A percentile compares a stretch with the other conserved stretches of the same genome.
These are phyloP conservation scores for Clarireedia monteithiana DNA, from an alignment of 2,329 filamentous ascomycete genomes.

Conservation along the genomic window DNA sequence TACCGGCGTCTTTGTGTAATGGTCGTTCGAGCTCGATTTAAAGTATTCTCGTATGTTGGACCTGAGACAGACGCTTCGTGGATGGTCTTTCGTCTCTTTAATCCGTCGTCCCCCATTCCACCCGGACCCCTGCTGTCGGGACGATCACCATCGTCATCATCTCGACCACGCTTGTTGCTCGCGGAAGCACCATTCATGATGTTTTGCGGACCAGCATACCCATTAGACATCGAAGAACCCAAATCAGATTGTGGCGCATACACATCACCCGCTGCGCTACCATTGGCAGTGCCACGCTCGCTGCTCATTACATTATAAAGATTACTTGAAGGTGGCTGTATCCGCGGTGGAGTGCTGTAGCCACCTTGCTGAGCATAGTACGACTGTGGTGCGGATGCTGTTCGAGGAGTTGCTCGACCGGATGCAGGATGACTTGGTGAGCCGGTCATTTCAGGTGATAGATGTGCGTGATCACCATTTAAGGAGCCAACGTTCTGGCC, in stretches of 20 bases:
- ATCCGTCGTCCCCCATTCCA: conserved; percentile 42
- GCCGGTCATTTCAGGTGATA: conserved; percentile 75
- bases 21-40: conserved; percentile 40
- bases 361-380: conserved; percentile 59
- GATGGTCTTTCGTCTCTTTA: conserved; percentile 76
- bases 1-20: conserved; percentile 34
- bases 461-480: conserved; percentile 64
- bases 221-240: conserved; percentile 46
- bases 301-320: conserved; percentile 87
- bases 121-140: conserved; percentile 47
- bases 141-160: conserved; percentile 44
- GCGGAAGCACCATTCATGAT: conserved; percentile 54
- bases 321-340: conserved; percentile 63
- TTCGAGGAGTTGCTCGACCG: conserved; percentile 79
- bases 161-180: conserved; percentile 36
- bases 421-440: conserved; percentile 76
- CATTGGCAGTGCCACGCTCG: conserved; percentile 60
- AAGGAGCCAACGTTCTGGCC: conserved; percentile 59
- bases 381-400: conserved; percentile 59
- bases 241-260: conserved; percentile 62
- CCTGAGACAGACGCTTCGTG: conserved; percentile 51
- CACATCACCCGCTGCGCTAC: conserved; percentile 57
- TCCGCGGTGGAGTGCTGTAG: conserved; percentile 74
- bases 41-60: conserved; percentile 39
- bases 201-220: conserved; percentile 55